phyloP scores from a whole-genome alignment of 495 filamentous ascomycete genomes.

The Geoglossum glabrum region DNA sequence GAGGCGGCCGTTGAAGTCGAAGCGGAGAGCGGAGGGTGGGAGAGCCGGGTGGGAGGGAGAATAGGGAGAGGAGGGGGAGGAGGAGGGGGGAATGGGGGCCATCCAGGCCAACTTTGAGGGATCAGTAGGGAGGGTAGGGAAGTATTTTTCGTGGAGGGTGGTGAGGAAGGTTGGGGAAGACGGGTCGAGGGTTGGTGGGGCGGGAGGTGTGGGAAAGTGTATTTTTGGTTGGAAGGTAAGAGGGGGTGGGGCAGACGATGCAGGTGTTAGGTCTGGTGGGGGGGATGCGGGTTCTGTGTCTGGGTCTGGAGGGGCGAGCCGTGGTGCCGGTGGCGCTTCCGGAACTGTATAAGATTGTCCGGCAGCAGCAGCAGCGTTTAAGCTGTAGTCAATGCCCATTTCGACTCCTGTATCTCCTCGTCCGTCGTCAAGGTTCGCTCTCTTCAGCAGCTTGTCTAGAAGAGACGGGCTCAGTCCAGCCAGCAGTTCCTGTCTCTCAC shows the following conservation, averaged over 20 bases:
- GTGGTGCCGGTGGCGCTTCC: constrained; percentile 1
- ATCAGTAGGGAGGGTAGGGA: constrained; percentile 67
- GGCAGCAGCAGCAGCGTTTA: constrained; percentile 6
- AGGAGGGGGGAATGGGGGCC: constrained; percentile 38
- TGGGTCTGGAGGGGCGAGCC: constrained; percentile 12
- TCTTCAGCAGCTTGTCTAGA: constrained; percentile 54
- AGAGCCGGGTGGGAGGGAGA: constrained; percentile 53
- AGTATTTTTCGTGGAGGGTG: constrained; percentile 77
- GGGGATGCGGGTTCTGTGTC: constrained; percentile 19
- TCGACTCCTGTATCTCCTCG: constrained; percentile 6
- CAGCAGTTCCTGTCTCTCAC: constrained; percentile 56
- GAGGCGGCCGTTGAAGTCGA: constrained; percentile 64
- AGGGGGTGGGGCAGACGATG: constrained; percentile 17
- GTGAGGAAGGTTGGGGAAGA: constrained; percentile 59
- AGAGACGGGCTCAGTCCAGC: constrained; percentile 44
- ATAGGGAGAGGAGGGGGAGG: constrained; percentile 46
- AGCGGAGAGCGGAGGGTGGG: constrained; percentile 58
- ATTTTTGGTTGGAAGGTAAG: constrained; percentile 12
- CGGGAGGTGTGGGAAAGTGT: constrained; percentile 40
- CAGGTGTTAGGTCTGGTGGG: constrained; percentile 23
- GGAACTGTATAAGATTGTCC: not conserved
- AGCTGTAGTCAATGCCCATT: not conserved
- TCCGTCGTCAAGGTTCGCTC: constrained; percentile 58
- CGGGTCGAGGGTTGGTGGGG: constrained; percentile 60
- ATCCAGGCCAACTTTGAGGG: constrained; percentile 82